phyloP scores from a whole-genome alignment of 768 basidiomycete genomes.

The Lactarius deliciosus region DNA sequence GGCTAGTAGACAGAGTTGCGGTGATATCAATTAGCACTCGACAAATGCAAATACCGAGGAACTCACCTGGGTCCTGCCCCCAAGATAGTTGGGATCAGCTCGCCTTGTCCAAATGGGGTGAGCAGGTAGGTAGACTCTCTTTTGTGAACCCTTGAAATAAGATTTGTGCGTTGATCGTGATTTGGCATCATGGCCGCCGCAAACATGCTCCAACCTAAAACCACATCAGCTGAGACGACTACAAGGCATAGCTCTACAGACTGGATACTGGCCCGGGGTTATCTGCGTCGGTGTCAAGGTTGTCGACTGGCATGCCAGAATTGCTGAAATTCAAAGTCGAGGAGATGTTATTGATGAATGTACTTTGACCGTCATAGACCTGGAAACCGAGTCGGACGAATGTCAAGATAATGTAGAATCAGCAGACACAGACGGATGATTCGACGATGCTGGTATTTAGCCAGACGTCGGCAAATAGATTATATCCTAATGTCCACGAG shows the following conservation, averaged over 20 bases:
- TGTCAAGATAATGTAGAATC: not conserved
- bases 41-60: not conserved
- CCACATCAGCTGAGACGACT: not conserved
- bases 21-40: not conserved
- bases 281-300: not conserved
- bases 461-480: slow-evolving; percentile 60
- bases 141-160: slow-evolving; percentile 15
- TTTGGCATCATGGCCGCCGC: slow-evolving; percentile 13
- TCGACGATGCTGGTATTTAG: slow-evolving; percentile 52
- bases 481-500: slow-evolving; percentile 63
- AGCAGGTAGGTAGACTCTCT: not conserved
- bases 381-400: slow-evolving; percentile 1
- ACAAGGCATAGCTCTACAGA: not conserved
- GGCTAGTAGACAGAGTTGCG: not conserved
- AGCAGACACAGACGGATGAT: slow-evolving; percentile 18
- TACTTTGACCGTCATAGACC: slow-evolving; percentile 18
- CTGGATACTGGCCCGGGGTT: not conserved
- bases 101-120: too few species aligned
- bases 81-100: too few species aligned
- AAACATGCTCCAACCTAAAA: slow-evolving; percentile 21
- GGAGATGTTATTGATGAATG: not conserved
- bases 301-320: slow-evolving; percentile 22
- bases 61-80: not conserved
- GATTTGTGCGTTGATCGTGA: not conserved
- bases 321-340: not conserved